These are phyloP conservation scores for Globisporangium sylvaticum DNA, from an alignment of 352 stramenopile species.

Conservation along the genomic window DNA sequence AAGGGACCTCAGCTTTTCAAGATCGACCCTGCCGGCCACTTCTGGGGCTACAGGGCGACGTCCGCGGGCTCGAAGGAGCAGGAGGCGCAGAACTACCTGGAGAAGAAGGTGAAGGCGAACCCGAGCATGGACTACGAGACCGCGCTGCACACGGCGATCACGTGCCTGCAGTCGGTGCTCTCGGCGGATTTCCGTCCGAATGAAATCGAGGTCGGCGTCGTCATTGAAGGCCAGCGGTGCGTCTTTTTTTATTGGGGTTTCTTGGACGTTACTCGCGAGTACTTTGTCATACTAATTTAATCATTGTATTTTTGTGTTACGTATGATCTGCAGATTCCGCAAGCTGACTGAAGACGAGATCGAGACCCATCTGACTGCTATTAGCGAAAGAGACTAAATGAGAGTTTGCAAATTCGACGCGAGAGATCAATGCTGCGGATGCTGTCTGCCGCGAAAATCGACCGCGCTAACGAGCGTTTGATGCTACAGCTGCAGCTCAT, in stretches of 20 bases:
- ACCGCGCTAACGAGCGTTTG: background rate
- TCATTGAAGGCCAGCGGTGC: conserved; percentile 65
- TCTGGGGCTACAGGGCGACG: conserved; percentile 92
- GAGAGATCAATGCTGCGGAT: background rate
- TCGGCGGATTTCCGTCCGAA: conserved; percentile 97
- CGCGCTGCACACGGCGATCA: conserved; percentile 95
- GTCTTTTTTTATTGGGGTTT: conserved; percentile 17
- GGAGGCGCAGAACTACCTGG: conserved; percentile 98
- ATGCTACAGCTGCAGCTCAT: background rate
- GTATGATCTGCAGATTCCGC: conserved; percentile 63
- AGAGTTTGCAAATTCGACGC: background rate
- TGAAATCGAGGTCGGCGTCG: conserved; percentile 92
- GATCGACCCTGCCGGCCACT: conserved; percentile 98
- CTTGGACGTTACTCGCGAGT: no score
- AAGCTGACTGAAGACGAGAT: conserved; percentile 96
- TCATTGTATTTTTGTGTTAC: conserved; percentile 15
- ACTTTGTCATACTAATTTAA: no score
- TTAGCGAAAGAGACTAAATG: conserved; percentile 92
- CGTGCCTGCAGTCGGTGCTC: conserved; percentile 96
- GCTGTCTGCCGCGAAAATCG: background rate
- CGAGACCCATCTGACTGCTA: conserved; percentile 96
- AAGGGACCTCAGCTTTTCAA: conserved; percentile 97
- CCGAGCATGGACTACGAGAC: conserved; percentile 89
- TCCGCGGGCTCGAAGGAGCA: conserved; percentile 96
- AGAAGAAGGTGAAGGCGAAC: conserved; percentile 96